Evolutionary conservation across 495 filamentous ascomycete genomes (phyloP).

Genomic region (Daldinia loculata): DNA sequence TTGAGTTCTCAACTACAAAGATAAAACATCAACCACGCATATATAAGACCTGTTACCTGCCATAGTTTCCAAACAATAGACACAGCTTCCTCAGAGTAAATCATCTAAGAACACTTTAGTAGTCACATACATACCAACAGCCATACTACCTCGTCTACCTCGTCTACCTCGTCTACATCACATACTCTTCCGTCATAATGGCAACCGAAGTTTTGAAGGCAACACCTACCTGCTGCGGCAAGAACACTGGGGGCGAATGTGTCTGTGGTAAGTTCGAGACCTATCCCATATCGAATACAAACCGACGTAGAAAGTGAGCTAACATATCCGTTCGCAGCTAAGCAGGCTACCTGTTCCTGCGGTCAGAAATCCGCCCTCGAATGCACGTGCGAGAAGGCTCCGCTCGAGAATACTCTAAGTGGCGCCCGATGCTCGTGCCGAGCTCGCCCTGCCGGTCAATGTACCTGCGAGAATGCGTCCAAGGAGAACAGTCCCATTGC

Average conservation of each 20-base stretch:
- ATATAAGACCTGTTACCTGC: not conserved
- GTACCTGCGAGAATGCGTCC: constrained; percentile 78
- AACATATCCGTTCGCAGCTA: constrained; percentile 44
- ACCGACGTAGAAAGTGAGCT: not conserved
- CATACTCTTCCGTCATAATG: constrained; percentile 30
- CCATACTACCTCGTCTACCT: not conserved
- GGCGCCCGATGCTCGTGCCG: constrained; percentile 89
- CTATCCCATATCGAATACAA: not conserved
- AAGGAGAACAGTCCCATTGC: constrained; percentile 73
- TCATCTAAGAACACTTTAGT: not conserved
- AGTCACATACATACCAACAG: not conserved
- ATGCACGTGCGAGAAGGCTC: constrained; percentile 83
- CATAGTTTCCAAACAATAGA: not conserved
- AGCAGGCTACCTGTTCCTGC: constrained; percentile 81
- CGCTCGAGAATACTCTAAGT: constrained; percentile 73
- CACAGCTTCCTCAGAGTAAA: not conserved
- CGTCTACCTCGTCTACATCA: constrained; percentile 6
- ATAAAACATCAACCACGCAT: not conserved
- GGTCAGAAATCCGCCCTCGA: constrained; percentile 84
- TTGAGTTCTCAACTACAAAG: not conserved
- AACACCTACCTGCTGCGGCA: constrained; percentile 61
- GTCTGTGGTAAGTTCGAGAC: constrained; percentile 55
- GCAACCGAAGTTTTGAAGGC: constrained; percentile 44
- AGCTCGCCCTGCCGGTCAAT: constrained; percentile 76
- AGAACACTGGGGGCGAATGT: constrained; percentile 54